Evolutionary conservation across 225 moss, liverwort and hornwort species (phyloP).

Genomic region (Climacium dendroides): DNA sequence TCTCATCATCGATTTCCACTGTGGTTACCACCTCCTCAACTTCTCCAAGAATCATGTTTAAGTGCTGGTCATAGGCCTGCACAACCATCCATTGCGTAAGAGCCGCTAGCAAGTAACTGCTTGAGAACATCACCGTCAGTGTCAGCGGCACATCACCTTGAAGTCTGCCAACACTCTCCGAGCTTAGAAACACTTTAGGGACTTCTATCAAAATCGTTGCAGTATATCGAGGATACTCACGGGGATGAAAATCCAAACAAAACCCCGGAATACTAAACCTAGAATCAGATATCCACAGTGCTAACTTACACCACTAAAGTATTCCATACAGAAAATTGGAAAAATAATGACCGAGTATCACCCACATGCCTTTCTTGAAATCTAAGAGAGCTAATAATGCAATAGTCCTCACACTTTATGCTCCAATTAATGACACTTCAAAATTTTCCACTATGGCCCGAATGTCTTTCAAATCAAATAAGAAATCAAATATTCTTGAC

Average conservation of each 20-base stretch:
- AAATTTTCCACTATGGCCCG: not conserved
- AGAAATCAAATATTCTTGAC: not conserved
- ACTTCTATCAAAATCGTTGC: not conserved
- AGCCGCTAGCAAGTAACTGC: not conserved
- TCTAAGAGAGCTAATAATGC: not conserved
- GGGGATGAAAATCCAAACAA: not conserved
- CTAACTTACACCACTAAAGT: not conserved
- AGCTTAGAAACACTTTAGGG: not conserved
- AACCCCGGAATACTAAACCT: not conserved
- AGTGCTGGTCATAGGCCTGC: slow-evolving; percentile 99
- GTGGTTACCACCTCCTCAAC: slow-evolving; percentile 96
- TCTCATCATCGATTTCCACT: slow-evolving; percentile 98
- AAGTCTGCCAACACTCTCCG: not conserved
- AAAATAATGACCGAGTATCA: not conserved
- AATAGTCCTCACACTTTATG: not conserved
- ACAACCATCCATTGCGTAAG: not conserved
- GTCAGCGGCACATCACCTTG: not conserved
- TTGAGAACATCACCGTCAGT: not conserved
- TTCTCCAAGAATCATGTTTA: slow-evolving; percentile 98
- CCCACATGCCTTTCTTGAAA: not conserved
- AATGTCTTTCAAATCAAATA: not conserved
- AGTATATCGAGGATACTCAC: not conserved
- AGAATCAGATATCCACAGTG: not conserved
- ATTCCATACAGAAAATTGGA: not conserved
- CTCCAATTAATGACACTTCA: not conserved